Evolutionary conservation across 768 basidiomycete species (phyloP).

Genomic region (Obba rivulosa): DNA sequence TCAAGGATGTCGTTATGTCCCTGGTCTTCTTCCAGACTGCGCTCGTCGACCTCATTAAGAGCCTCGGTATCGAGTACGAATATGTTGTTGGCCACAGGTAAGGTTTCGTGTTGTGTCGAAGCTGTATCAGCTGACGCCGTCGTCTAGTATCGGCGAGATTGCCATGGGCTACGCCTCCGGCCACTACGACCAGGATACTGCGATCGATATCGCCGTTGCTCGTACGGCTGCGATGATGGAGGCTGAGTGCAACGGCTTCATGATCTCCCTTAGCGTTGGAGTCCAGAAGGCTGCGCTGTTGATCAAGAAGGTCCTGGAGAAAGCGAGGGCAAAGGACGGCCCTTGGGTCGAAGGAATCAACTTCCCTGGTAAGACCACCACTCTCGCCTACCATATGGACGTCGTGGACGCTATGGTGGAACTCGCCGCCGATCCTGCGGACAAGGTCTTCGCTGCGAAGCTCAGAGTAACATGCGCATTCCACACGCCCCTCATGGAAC

Average conservation of each 20-base stretch:
- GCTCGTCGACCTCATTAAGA: conserved; percentile 27
- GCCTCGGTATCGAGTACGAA: conserved; percentile 27
- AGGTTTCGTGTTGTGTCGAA: background rate
- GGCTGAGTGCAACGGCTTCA: conserved; percentile 30
- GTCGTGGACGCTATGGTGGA: conserved; percentile 28
- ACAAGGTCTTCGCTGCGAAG: conserved; percentile 25
- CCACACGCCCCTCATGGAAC: conserved; percentile 31
- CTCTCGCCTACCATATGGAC: conserved; percentile 26
- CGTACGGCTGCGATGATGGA: conserved; percentile 32
- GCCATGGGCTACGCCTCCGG: conserved; percentile 34
- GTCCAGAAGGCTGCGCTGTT: conserved; percentile 27
- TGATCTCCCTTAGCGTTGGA: conserved; percentile 31
- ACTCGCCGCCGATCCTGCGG: conserved; percentile 22
- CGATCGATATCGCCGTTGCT: conserved; percentile 29
- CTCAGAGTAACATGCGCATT: conserved; percentile 26
- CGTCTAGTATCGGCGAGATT: conserved; percentile 25
- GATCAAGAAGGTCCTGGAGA: conserved; percentile 28
- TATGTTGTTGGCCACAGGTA: conserved; percentile 30
- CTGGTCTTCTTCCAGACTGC: conserved; percentile 30
- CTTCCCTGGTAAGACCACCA: conserved; percentile 32
- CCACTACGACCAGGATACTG: conserved; percentile 29
- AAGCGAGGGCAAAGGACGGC: conserved; percentile 19
- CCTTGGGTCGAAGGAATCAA: conserved; percentile 33
- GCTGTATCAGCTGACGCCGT: conserved; percentile 5
- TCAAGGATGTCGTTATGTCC: conserved; percentile 28